Percentiles rank a stretch among this genome's conserved stretches.
Conservation (phyloP, 371 early-diverging fungal species). For the Basidiobolus heterosporus region DNA sequence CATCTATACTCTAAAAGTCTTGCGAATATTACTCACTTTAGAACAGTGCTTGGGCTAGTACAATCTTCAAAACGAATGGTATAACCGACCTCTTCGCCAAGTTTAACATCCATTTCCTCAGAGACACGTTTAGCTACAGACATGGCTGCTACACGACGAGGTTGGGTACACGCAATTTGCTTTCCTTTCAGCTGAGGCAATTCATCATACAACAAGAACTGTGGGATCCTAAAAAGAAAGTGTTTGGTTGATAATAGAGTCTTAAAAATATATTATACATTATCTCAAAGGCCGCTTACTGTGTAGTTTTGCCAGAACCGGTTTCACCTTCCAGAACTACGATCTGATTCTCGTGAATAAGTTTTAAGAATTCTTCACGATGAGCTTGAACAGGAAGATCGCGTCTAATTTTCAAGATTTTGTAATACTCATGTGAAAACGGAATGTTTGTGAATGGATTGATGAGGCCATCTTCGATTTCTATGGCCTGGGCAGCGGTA, state of each 20-base stretch:
- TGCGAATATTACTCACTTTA: conserved; percentile 39
- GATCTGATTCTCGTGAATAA: conserved; percentile 73
- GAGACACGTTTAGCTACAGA: conserved; percentile 93
- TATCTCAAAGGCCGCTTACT: conserved; percentile 29
- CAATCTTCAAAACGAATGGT: conserved; percentile 93
- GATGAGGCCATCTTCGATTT: conserved; percentile 47
- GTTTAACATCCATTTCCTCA: conserved; percentile 76
- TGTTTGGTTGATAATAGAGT: neutral
- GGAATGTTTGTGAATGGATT: conserved; percentile 73
- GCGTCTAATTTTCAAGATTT: conserved; percentile 63
- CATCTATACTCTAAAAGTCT: neutral
- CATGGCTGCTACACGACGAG: conserved; percentile 96
- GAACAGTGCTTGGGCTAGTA: conserved; percentile 58
- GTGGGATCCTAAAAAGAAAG: conserved; percentile 58
- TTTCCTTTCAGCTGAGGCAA: conserved; percentile 76
- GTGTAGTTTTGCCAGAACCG: conserved; percentile 85
- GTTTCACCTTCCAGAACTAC: conserved; percentile 81
- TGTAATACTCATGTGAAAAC: conserved; percentile 61
- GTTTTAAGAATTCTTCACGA: conserved; percentile 63
- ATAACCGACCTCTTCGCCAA: conserved; percentile 90
- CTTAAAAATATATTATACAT: neutral
- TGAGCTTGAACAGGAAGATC: conserved; percentile 81
- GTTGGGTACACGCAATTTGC: conserved; percentile 94
- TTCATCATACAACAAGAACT: conserved; percentile 80
- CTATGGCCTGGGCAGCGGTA: conserved; percentile 50